Percentiles rank a stretch among this genome's conserved stretches.
Conservation (phyloP, 2,329 filamentous ascomycete species). For the Beauveria bassiana region DNA sequence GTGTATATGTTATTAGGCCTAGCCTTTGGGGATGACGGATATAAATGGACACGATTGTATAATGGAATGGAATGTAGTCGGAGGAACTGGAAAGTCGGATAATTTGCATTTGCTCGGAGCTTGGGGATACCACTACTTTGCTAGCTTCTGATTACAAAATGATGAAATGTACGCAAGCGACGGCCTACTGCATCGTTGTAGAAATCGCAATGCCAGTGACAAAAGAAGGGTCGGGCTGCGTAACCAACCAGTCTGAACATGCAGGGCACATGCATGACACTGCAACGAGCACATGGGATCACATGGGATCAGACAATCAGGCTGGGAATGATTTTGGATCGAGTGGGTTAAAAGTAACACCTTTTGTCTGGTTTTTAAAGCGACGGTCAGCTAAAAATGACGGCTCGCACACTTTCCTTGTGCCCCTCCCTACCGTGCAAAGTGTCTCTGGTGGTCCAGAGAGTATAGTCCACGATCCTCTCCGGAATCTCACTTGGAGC, state of each 20-base stretch:
- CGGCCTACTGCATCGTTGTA: background rate
- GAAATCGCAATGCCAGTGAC: background rate
- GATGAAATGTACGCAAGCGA: background rate
- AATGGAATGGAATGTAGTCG: background rate
- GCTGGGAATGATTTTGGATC: no score
- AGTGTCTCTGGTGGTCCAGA: background rate
- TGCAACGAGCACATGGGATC: no score
- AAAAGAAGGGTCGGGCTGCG: no score
- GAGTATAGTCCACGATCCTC: background rate
- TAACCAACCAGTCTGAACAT: no score
- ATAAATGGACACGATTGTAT: conserved; percentile 4
- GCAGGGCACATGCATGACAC: no score
- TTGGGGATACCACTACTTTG: conserved; percentile 8
- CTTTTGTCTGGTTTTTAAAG: no score
- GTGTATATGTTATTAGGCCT: background rate
- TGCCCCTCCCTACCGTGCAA: background rate
- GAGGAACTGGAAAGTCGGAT: background rate
- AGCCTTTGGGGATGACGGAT: background rate
- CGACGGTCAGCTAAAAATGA: background rate
- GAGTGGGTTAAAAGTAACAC: no score
- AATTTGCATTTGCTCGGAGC: conserved; percentile 12
- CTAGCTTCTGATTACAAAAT: background rate
- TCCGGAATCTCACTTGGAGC: background rate
- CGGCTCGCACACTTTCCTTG: background rate
- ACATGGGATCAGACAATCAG: no score